Percentiles rank a stretch among this genome's conserved stretches.
phyloP scores from a whole-genome alignment of 75 land plant genomes.

The Cunninghamia lanceolata region DNA sequence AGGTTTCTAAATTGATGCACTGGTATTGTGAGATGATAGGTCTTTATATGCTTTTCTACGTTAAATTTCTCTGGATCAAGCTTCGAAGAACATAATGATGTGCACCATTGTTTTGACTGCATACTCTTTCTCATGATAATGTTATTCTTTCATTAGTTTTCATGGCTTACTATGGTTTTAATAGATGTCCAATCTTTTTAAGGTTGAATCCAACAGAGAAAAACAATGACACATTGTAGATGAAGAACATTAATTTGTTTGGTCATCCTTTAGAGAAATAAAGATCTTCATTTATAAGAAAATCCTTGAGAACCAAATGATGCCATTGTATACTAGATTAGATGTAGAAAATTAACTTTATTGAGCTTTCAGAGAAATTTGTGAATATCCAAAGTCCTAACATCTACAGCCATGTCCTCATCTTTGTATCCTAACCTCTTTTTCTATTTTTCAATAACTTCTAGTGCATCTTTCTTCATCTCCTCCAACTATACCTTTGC shows the following conservation, averaged over 20 bases:
- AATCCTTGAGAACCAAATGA: not conserved
- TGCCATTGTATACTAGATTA: not conserved
- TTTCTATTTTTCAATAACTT: slow-evolving; percentile 73
- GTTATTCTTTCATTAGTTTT: too few relatives aligned
- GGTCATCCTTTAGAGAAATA: not conserved
- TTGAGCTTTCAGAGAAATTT: slow-evolving; percentile 48
- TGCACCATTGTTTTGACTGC: too few relatives aligned
- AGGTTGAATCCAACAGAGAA: not conserved
- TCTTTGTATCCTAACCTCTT: slow-evolving; percentile 69
- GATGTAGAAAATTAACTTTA: not conserved
- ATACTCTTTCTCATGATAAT: too few relatives aligned
- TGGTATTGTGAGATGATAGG: too few relatives aligned
- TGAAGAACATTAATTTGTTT: not conserved
- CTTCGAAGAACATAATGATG: too few relatives aligned
- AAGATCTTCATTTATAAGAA: not conserved
- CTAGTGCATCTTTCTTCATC: slow-evolving; percentile 55
- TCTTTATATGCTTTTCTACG: too few relatives aligned
- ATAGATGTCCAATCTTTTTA: too few relatives aligned
- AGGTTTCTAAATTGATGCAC: too few relatives aligned
- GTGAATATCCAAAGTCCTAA: slow-evolving; percentile 57
- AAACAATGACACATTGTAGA: not conserved
- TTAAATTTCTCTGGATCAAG: too few relatives aligned
- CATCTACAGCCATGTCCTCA: slow-evolving; percentile 47
- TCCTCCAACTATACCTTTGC: slow-evolving; percentile 71
- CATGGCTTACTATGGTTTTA: too few relatives aligned